Base-by-base conservation (phyloP, 2,329 filamentous ascomycete genomes). In the Clonostachys rhizophaga region DNA sequence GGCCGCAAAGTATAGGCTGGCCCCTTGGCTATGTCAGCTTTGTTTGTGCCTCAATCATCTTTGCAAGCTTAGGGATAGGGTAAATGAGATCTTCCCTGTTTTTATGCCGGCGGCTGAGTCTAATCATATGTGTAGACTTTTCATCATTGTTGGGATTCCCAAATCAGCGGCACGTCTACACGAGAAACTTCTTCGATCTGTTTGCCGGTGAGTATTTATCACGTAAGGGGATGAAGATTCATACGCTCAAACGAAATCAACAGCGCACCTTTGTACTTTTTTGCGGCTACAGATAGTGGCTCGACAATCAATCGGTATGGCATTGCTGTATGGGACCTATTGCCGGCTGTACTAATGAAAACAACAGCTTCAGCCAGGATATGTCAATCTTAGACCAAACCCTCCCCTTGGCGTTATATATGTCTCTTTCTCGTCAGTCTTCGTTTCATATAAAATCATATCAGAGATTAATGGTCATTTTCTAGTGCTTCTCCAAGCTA, bases 301-400 rank as follows among this genome's bases (percentile, higher is more conserved):
- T 59, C 62, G 2, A 67, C 68, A 2, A 48, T 74, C 14, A 75
- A 72, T 36, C 55, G 70, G 63, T 65, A 50, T 51, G 49, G 58
- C 44, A 68, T 69, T 0, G 47, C 5, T 30, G 3, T 43, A 34
- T 30, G 24, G 7, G 11, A 30, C 13, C 12, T 41, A 6, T 41
- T 24, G 12, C 40, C 24, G 6, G 16, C 17, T 14, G 9, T 24
- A 17, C 12, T 41, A 43, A 33, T 13, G n/a, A 13, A 14, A 18
- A 20, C n/a, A 39, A 44, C 39, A 66, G 68, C 44, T 72, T 74
- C 46, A 69, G 63, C 18, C 67, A 72, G 52, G 70, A 74, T 18
- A 67, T 73, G 34, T 60, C 64, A 35, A 57, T 72, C 1, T 61
- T 74, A 10, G 70, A 74, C 44, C 67, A 62, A 36, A 54, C 62